phyloP scores from a whole-genome alignment of 345 rosid species.

The Cochlearia excelsa region DNA sequence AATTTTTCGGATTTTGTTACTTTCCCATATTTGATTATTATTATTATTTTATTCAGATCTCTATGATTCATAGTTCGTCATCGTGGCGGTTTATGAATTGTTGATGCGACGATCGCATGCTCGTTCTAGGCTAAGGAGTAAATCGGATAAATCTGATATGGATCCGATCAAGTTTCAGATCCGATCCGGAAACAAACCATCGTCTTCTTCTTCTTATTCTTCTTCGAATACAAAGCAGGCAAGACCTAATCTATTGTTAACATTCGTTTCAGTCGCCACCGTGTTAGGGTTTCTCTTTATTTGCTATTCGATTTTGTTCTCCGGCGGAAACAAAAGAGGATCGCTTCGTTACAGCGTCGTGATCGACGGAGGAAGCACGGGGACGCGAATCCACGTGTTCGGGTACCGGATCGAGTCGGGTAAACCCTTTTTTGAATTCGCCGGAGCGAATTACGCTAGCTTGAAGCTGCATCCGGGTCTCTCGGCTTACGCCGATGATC shows the following conservation, averaged over 20 bases:
- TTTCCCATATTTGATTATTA: not conserved
- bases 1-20: not conserved
- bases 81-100: constrained; percentile 22
- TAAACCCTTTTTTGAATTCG: constrained; percentile 48
- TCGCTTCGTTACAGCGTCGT: constrained; percentile 45
- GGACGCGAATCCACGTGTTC: constrained; percentile 71
- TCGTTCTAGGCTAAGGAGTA: constrained; percentile 45
- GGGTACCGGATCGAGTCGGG: constrained; percentile 39
- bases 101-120: constrained; percentile 87
- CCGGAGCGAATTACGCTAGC: constrained; percentile 39
- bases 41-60: not conserved
- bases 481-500: constrained; percentile 59
- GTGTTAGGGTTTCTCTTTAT: constrained; percentile 27
- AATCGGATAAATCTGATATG: constrained; percentile 38
- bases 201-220: constrained; percentile 39
- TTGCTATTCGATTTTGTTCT: constrained; percentile 32
- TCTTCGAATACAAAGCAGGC: constrained; percentile 30
- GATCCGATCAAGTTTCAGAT: constrained; percentile 50
- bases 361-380: constrained; percentile 88
- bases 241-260: constrained; percentile 30
- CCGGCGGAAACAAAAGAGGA: constrained; percentile 5
- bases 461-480: constrained; percentile 79
- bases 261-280: constrained; percentile 30
- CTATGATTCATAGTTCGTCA: constrained; percentile 25
- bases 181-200: constrained; percentile 43